phyloP scores from a whole-genome alignment of 1,139 yeast genomes.

The Scheffersomyces parashehatae region DNA sequence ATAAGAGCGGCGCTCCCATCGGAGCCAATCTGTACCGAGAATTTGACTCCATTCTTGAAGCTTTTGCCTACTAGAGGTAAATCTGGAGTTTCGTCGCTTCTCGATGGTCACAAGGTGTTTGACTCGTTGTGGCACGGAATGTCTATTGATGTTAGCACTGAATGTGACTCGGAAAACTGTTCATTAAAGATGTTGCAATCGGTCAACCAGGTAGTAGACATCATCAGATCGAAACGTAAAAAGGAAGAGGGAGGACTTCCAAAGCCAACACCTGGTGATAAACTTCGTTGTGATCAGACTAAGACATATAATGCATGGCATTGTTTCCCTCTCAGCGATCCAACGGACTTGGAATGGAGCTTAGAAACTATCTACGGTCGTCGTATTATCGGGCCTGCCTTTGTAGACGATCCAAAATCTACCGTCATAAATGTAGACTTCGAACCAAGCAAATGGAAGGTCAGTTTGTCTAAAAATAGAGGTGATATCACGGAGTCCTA shows the following conservation, averaged over 20 bases:
- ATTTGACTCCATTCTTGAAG: slow-evolving; percentile 89
- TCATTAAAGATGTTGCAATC: slow-evolving; percentile 61
- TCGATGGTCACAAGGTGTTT: slow-evolving; percentile 95
- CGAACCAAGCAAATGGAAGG: slow-evolving; percentile 50
- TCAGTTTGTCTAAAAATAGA: slow-evolving; percentile 23
- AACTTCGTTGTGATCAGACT: slow-evolving; percentile 67
- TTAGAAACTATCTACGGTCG: slow-evolving; percentile 72
- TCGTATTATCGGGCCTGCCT: slow-evolving; percentile 62
- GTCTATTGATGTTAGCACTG: slow-evolving; percentile 79
- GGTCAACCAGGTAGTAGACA: slow-evolving; percentile 75
- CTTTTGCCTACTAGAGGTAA: slow-evolving; percentile 90
- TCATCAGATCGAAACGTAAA: slow-evolving; percentile 65
- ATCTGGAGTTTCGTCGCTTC: slow-evolving; percentile 80
- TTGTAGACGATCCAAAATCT: slow-evolving; percentile 39
- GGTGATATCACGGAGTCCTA: slow-evolving; percentile 12
- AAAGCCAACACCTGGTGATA: slow-evolving; percentile 67
- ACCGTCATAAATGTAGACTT: slow-evolving; percentile 45
- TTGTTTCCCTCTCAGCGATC: slow-evolving; percentile 76
- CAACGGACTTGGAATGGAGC: slow-evolving; percentile 52
- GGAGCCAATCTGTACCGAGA: slow-evolving; percentile 97
- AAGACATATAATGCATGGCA: slow-evolving; percentile 60
- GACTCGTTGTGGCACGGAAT: slow-evolving; percentile 94
- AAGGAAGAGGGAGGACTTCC: slow-evolving; percentile 69
- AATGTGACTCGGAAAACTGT: slow-evolving; percentile 48
- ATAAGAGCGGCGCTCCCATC: slow-evolving; percentile 88